Percentiles rank a stretch among this genome's conserved stretches.
phyloP scores from a whole-genome alignment of 2,329 filamentous ascomycete species.

The Penicillium sp. region DNA sequence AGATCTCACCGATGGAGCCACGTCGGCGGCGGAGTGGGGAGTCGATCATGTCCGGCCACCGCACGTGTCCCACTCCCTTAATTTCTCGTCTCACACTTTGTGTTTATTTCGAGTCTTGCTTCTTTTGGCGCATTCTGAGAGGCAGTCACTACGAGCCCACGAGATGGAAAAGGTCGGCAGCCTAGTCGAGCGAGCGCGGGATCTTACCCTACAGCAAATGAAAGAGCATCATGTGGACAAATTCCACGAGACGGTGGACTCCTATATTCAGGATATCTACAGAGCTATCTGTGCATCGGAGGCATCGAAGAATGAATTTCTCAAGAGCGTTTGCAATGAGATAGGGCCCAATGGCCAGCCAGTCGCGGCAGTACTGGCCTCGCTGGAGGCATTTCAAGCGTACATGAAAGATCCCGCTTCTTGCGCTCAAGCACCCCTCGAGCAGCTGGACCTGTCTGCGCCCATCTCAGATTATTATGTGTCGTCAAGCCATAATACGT shows the following conservation, averaged over 20 bases:
- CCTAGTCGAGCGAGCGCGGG: constrained; percentile 26
- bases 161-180: constrained; percentile 26
- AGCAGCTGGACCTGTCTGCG: constrained; percentile 62
- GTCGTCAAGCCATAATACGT: constrained; percentile 93
- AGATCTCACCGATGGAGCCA: constrained; percentile 14
- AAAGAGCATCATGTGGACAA: constrained; percentile 14
- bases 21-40: constrained; percentile 15
- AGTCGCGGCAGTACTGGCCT: constrained; percentile 28
- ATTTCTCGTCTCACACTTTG: background rate
- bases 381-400: constrained; percentile 50
- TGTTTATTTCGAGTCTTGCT: background rate
- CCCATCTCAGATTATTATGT: constrained; percentile 91
- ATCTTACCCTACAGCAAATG: constrained; percentile 21
- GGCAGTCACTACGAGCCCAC: background rate
- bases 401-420: constrained; percentile 54
- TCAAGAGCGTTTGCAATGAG: constrained; percentile 30
- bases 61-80: constrained; percentile 16
- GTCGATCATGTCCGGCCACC: constrained; percentile 12
- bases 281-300: constrained; percentile 29
- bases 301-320: constrained; percentile 29
- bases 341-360: constrained; percentile 1
- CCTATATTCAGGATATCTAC: constrained; percentile 43
- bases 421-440: constrained; percentile 46
- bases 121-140: background rate
- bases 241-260: constrained; percentile 39